A percentile compares a stretch with the other conserved stretches of the same genome.
phyloP scores from a whole-genome alignment of 352 stramenopile species.

The Phytophthora parvispora region DNA sequence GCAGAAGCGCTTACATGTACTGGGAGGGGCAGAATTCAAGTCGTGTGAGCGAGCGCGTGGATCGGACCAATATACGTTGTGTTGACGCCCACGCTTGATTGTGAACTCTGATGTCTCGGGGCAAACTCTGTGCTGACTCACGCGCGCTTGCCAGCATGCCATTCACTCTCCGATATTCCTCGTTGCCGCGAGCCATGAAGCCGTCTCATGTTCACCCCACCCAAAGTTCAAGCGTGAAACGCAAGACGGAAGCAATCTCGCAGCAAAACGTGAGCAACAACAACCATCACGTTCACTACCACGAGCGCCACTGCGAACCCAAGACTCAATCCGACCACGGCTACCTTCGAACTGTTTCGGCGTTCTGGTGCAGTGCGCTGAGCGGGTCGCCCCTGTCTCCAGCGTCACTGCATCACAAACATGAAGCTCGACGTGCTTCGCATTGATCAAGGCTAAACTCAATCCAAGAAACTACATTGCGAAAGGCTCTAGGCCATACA shows the following conservation, averaged over 20 bases:
- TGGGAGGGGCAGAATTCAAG: neutral
- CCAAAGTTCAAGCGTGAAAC: neutral
- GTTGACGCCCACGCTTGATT: neutral
- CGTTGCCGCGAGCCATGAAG: neutral
- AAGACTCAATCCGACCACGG: neutral
- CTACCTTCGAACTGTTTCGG: neutral
- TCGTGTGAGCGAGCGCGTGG: neutral
- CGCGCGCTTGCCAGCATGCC: neutral
- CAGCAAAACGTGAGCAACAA: neutral
- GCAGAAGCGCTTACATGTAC: neutral
- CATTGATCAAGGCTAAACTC: neutral
- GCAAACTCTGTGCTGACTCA: neutral
- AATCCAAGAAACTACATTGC: neutral
- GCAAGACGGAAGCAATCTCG: neutral
- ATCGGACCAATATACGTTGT: neutral
- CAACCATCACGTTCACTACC: neutral
- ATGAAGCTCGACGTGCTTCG: neutral
- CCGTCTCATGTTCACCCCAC: neutral
- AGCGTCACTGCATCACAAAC: neutral
- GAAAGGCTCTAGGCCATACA: too few species aligned
- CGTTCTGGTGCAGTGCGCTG: conserved; percentile 13
- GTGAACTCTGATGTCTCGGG: neutral
- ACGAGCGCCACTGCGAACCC: neutral
- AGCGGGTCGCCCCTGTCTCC: neutral
- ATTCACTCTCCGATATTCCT: neutral